These are phyloP conservation scores for Pseudogymnoascus pannorum DNA, from an alignment of 2,329 filamentous ascomycete species.

Conservation along the genomic window DNA sequence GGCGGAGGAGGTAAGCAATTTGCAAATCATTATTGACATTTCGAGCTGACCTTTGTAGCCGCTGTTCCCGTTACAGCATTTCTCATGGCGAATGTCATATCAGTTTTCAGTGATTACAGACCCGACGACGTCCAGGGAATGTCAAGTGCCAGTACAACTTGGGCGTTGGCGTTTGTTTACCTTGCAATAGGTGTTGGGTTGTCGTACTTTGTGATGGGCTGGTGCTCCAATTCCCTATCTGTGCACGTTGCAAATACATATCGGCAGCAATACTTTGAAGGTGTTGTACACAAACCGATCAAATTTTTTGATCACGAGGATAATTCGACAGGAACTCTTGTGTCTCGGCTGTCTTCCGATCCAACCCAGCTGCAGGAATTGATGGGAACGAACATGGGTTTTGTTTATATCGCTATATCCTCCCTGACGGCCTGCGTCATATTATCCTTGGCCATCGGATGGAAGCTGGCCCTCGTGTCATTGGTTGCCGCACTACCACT, in stretches of 20 bases:
- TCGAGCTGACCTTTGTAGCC: conserved; percentile 20
- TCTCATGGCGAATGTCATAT: conserved; percentile 47
- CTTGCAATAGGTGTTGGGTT: conserved; percentile 47
- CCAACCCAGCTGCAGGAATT: conserved; percentile 44
- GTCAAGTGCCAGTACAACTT: conserved; percentile 27
- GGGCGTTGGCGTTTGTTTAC: conserved; percentile 58
- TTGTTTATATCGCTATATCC: conserved; percentile 56
- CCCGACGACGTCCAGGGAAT: conserved; percentile 16
- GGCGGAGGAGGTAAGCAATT: conserved; percentile 20
- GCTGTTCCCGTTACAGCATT: conserved; percentile 45
- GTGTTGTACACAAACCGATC: conserved; percentile 36
- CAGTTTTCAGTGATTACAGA: conserved; percentile 35
- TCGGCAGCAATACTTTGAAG: conserved; percentile 39
- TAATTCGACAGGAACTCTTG: conserved; percentile 41
- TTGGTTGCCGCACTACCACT: conserved; percentile 51
- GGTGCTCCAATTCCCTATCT: conserved; percentile 34
- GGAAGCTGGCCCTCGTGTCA: conserved; percentile 67
- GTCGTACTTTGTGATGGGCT: conserved; percentile 45
- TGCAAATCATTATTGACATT: background rate
- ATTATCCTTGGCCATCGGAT: conserved; percentile 65
- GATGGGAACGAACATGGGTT: conserved; percentile 41
- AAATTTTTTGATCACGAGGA: conserved; percentile 37
- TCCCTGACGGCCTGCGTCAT: conserved; percentile 56
- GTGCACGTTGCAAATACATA: conserved; percentile 31
- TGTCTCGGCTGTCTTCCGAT: conserved; percentile 40